These are phyloP conservation scores for Tardiomyces digboiensis DNA, from an alignment of 1,139 yeast genomes.

Conservation along the genomic window DNA sequence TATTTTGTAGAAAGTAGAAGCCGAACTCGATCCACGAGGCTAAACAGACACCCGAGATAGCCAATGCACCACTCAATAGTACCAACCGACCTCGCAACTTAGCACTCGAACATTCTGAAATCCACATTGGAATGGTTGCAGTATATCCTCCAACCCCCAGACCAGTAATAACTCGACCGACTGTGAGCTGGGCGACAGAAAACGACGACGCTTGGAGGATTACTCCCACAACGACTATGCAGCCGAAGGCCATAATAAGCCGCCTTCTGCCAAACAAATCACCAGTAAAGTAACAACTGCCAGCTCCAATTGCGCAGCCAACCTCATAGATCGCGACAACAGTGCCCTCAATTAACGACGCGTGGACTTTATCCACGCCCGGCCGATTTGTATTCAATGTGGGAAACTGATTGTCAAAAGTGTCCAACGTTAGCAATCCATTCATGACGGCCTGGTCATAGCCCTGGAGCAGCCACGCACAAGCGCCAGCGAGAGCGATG, in stretches of 20 bases:
- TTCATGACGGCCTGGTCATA: constrained; percentile 46
- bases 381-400: constrained; percentile 22
- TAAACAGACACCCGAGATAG: constrained; percentile 60
- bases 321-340: constrained; percentile 46
- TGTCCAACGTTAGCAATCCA: constrained; percentile 32
- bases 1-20: constrained; percentile 34
- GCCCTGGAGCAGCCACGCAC: constrained; percentile 24
- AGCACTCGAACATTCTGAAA: constrained; percentile 67
- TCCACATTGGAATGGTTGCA: constrained; percentile 75
- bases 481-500: constrained; percentile 1
- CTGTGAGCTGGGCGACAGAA: constrained; percentile 54
- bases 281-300: constrained; percentile 43
- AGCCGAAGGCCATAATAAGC: constrained; percentile 46
- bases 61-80: constrained; percentile 58
- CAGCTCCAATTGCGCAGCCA: constrained; percentile 68
- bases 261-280: constrained; percentile 47
- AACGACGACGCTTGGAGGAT: constrained; percentile 53
- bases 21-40: constrained; percentile 67
- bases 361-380: constrained; percentile 6
- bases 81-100: constrained; percentile 66
- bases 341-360: constrained; percentile 18
- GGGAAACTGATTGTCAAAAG: constrained; percentile 34
- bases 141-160: constrained; percentile 72
- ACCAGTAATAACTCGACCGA: constrained; percentile 71
- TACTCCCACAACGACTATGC: constrained; percentile 57